Evolutionary conservation across 1,284 basidiomycete species (phyloP).

Genomic region (Trichosporon sp.): DNA sequence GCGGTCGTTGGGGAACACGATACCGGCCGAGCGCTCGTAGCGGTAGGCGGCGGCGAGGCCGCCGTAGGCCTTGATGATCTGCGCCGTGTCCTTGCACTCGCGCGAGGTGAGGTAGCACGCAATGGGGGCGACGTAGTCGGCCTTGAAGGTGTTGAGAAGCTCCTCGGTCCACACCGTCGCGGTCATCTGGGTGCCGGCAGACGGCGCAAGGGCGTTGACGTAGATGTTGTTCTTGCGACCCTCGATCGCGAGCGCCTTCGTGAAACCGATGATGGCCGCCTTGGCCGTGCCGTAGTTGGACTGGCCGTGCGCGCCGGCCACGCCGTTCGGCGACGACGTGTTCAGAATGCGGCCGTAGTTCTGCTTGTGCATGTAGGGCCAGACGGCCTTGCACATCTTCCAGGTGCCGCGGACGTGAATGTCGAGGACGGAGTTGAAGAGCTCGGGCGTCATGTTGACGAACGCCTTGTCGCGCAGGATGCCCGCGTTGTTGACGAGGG

Average conservation of each 20-base stretch:
- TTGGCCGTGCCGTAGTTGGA: conserved; percentile 86
- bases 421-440: conserved; percentile 91
- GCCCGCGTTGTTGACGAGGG: conserved; percentile 92
- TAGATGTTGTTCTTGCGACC: conserved; percentile 88
- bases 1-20: conserved; percentile 74
- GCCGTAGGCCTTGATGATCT: conserved; percentile 84
- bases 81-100: conserved; percentile 72
- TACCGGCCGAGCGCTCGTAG: conserved; percentile 84
- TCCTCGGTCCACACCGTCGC: conserved; percentile 82
- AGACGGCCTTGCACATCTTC: conserved; percentile 89
- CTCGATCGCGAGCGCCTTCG: conserved; percentile 86
- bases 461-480: conserved; percentile 92
- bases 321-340: conserved; percentile 88
- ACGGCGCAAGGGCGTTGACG: conserved; percentile 85
- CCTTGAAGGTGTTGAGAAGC: conserved; percentile 78
- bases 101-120: conserved; percentile 89
- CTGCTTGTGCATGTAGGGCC: conserved; percentile 96
- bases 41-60: conserved; percentile 91
- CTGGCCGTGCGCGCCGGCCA: conserved; percentile 95
- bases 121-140: conserved; percentile 86
- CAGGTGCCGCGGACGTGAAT: conserved; percentile 74
- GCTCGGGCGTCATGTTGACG: conserved; percentile 80
- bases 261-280: conserved; percentile 87
- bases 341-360: conserved; percentile 96
- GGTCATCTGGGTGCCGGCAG: conserved; percentile 90